Conservation (phyloP, 768 basidiomycete genomes). For the Tephrocybe sp. region DNA sequence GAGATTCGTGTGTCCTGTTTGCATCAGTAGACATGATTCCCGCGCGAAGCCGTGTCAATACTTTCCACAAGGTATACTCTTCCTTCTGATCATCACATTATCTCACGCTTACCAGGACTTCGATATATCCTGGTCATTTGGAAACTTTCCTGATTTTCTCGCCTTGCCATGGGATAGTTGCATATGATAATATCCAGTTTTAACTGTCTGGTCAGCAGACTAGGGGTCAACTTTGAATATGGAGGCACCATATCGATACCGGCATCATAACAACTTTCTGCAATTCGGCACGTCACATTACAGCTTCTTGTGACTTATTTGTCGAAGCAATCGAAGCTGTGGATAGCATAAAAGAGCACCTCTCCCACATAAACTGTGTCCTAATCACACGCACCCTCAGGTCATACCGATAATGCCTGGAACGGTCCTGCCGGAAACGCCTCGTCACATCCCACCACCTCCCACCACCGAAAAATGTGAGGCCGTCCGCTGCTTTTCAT, state of each 20-base stretch:
- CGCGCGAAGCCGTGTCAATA: too few species aligned
- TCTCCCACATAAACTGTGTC: too few species aligned
- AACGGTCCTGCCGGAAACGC: conserved; percentile 27
- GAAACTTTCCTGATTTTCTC: neutral
- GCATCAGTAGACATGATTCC: too few species aligned
- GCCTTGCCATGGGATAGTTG: neutral
- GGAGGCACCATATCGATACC: neutral
- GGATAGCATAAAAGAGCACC: too few species aligned
- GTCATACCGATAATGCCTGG: conserved; percentile 30
- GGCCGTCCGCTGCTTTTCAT: neutral
- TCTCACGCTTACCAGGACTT: too few species aligned
- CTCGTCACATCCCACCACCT: conserved; percentile 31
- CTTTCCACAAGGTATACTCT: too few species aligned
- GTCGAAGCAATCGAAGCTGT: too few species aligned
- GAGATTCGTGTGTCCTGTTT: too few species aligned
- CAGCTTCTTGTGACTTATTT: too few species aligned
- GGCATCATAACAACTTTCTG: neutral
- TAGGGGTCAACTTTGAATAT: neutral
- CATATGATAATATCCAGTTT: too few species aligned
- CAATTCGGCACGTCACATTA: neutral
- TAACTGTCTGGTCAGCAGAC: neutral
- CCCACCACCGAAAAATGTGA: conserved; percentile 15
- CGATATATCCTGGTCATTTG: neutral
- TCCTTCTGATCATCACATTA: too few species aligned
- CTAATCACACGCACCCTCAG: neutral